A percentile compares a stretch with the other conserved stretches of the same genome.
Conservation (phyloP, 202 grass and related monocot species). For the Eragrostis tef region DNA sequence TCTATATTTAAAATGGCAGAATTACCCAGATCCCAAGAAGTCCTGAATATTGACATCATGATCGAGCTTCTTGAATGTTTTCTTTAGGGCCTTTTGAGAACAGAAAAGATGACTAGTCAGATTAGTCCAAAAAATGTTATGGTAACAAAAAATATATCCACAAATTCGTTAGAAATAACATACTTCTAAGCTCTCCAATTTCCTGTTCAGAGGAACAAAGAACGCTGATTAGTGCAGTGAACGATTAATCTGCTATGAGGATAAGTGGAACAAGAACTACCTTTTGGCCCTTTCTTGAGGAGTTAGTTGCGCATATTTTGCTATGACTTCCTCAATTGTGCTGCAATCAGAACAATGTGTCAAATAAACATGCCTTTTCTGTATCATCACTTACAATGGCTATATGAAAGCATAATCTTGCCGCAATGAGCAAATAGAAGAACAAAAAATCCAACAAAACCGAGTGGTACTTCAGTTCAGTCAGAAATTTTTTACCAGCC, state of each 20-base stretch:
- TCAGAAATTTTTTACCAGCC: not conserved
- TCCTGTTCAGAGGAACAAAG: slow-evolving; percentile 55
- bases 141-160: not conserved
- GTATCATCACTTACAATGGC: not conserved
- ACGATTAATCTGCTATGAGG: not conserved
- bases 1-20: slow-evolving; percentile 27
- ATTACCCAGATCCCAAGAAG: slow-evolving; percentile 75
- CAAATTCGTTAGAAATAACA: slow-evolving; percentile 30
- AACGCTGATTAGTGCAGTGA: slow-evolving; percentile 2
- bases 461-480: not conserved
- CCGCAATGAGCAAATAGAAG: not conserved
- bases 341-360: slow-evolving; percentile 45
- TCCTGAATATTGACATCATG: slow-evolving; percentile 94
- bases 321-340: slow-evolving; percentile 72
- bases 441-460: not conserved
- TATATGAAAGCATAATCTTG: not conserved
- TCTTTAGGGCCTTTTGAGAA: slow-evolving; percentile 75
- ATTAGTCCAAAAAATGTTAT: slow-evolving; percentile 33
- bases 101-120: slow-evolving; percentile 24
- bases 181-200: slow-evolving; percentile 92
- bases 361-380: not conserved
- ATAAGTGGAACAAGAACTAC: slow-evolving; percentile 38
- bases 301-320: slow-evolving; percentile 73
- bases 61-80: slow-evolving; percentile 94
- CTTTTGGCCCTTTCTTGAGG: slow-evolving; percentile 95